Percentiles rank a stretch among this genome's conserved stretches.
Evolutionary conservation across 208 protist species (phyloP).

Genomic region (Trypanosoma congolense): DNA sequence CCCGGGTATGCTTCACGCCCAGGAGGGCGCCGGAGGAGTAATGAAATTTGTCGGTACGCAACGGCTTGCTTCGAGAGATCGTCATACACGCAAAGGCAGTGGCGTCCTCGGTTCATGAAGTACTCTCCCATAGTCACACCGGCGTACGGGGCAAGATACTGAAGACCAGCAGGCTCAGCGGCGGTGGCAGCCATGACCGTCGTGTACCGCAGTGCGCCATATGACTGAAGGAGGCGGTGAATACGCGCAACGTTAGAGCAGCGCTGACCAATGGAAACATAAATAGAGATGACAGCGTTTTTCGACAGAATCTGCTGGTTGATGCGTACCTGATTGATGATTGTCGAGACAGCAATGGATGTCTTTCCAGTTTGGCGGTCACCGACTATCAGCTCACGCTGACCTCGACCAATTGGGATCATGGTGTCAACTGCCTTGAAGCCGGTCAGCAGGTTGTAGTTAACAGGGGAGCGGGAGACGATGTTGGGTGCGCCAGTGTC

Average conservation of each 20-base stretch:
- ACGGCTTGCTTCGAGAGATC: conserved; percentile 94
- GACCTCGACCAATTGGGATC: conserved; percentile 91
- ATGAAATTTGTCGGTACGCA: conserved; percentile 92
- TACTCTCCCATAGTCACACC: conserved; percentile 91
- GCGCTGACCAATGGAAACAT: conserved; percentile 91
- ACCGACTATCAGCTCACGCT: conserved; percentile 93
- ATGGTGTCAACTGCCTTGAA: conserved; percentile 92
- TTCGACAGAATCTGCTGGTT: conserved; percentile 86
- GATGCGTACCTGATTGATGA: conserved; percentile 90
- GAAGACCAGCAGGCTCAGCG: conserved; percentile 84
- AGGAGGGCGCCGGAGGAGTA: conserved; percentile 89
- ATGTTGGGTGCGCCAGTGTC: conserved; percentile 92
- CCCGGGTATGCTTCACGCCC: conserved; percentile 92
- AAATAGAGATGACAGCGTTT: conserved; percentile 91
- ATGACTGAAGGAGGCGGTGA: conserved; percentile 67
- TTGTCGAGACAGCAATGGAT: conserved; percentile 89
- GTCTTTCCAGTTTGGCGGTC: conserved; percentile 94
- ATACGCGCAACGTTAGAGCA: conserved; percentile 92
- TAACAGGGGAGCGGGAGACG: conserved; percentile 86
- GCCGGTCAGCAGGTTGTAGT: conserved; percentile 92
- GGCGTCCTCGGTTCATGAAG: conserved; percentile 90
- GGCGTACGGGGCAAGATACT: conserved; percentile 91
- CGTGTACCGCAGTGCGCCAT: conserved; percentile 87
- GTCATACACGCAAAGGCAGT: conserved; percentile 92
- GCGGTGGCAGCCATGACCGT: conserved; percentile 90